Conservation (phyloP, 2,329 filamentous ascomycete genomes). For the Talaromyces sp. region DNA sequence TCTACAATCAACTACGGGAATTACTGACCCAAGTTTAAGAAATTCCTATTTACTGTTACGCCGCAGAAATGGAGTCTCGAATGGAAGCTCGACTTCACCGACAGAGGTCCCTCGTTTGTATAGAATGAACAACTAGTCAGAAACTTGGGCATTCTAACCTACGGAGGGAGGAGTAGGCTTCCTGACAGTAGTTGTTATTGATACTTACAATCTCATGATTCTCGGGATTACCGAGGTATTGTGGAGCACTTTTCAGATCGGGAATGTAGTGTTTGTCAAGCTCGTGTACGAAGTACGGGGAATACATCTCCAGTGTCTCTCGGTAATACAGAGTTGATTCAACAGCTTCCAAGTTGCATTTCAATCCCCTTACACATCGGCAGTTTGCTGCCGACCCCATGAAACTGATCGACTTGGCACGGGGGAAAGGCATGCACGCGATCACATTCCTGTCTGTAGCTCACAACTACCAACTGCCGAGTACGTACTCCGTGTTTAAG, state of each 20-base stretch:
- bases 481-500: background rate
- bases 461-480: background rate
- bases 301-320: background rate
- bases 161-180: background rate
- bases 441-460: background rate
- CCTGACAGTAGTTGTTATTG: too few relatives aligned
- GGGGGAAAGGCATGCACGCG: background rate
- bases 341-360: background rate
- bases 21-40: background rate
- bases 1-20: background rate
- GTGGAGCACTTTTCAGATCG: background rate
- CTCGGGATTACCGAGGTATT: background rate
- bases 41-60: background rate
- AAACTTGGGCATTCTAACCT: background rate
- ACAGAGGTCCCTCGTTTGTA: background rate
- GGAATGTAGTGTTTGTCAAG: background rate
- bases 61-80: background rate
- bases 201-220: background rate
- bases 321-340: background rate
- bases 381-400: background rate
- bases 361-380: too few relatives aligned
- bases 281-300: too few relatives aligned
- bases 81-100: background rate
- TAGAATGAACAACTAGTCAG: background rate
- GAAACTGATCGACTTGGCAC: background rate